Conservation (phyloP, 257 asterid species). For the Cinchona pubescens region DNA sequence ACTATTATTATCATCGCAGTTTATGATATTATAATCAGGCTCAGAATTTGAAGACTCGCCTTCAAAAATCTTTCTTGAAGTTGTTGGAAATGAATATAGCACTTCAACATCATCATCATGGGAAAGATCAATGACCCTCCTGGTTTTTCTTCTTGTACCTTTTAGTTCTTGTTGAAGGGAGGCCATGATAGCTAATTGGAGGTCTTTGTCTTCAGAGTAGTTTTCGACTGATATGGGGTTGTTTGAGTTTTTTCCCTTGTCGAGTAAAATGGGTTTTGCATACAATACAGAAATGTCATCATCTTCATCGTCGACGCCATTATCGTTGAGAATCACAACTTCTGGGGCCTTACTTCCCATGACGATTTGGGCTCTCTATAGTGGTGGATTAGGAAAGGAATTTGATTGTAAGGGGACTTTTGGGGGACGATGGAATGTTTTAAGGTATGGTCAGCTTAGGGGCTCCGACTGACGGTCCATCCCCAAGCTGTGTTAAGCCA, state of each 20-base stretch:
- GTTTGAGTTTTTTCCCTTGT: background rate
- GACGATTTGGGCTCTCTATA: background rate
- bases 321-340: slow-evolving; percentile 1
- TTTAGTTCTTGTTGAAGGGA: background rate
- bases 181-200: slow-evolving; percentile 3
- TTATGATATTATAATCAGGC: background rate
- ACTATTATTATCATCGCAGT: background rate
- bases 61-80: slow-evolving; percentile 17
- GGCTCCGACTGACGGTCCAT: too few relatives aligned
- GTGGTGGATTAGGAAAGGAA: too few relatives aligned
- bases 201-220: background rate
- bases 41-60: slow-evolving; percentile 50
- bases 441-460: too few relatives aligned
- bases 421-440: too few relatives aligned
- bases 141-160: background rate
- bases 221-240: slow-evolving; percentile 14
- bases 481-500: too few relatives aligned
- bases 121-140: slow-evolving; percentile 14
- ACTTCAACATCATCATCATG: slow-evolving; percentile 12
- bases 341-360: background rate
- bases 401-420: too few relatives aligned
- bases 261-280: background rate
- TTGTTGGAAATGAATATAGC: background rate
- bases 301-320: background rate
- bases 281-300: background rate